Base-by-base conservation (phyloP, 148 eudicot species). In the Heliamphora exappendiculata region DNA sequence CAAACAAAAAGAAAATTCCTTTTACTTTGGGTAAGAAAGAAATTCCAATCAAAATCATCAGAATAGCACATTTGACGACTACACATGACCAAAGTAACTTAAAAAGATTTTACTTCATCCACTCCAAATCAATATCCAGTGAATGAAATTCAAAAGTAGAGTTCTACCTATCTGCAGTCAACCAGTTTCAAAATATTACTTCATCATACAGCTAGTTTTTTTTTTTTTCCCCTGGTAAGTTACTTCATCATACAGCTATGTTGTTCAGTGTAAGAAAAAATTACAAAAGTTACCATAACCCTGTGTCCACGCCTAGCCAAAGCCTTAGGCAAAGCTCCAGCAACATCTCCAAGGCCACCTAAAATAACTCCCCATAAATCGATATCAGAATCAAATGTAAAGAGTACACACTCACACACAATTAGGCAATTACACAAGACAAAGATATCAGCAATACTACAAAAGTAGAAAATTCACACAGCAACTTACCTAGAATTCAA, bases 301-400 rank as follows among this genome's bases (percentile, higher is more conserved):
- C 99, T 84, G 86, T 96, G 98, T 75, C 98, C 99, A 78, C 97
- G 97, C 72, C 91, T 85, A 79, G 99, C 98, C 88, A 96, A 86
- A 74, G 99, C 98, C 86, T 91, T 96, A 19, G 99, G 99, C 80
- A 96, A 88, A 78, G 99, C 89, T 31, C 99, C 99, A 80, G 98
- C 99, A 81, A 96, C 99, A 86, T 96, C 99, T 79, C 97, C 99
- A 82, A 96, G 99, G 74, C 99, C 99, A 86, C 99, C 99, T 96
- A 86, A 63, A 68, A 79, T 33, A 84, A 79, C 67, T 70, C 70
- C 73, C 67, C 14, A 67, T 73, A 63, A 49, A 72, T 84, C 70
- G 79, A 41, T 73, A 49, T 47, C 22, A 54, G 19, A 83, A 66
- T 47, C 20, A 33, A 26, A 76, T 34, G 19, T 42, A 22, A 39